Evolutionary conservation across 2,329 filamentous ascomycete species (phyloP), one percentile per base, ranked within the genome.

Genomic region (Beauveria rudraprayagi): DNA sequence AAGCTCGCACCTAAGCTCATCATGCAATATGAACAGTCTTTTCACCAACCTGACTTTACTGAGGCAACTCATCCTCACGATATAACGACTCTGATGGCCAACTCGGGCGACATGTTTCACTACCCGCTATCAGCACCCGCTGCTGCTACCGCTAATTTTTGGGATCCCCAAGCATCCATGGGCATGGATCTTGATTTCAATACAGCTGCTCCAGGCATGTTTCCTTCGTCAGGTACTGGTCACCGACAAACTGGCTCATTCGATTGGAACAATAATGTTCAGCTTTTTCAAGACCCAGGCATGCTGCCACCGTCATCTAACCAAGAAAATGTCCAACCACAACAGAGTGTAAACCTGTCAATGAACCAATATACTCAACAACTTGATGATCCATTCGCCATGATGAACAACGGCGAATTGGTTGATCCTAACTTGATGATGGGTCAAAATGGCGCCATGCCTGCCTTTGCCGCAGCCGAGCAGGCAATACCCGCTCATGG

Each of bases 181-280:
- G 77, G 74, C 26, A 85, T 87, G 81, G 83, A 86, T 61, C 72
- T 87, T 58, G 83, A 86, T 66, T 86, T 86, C 63, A 72, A 75
- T 52, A 70, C 75, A 19, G 71, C 78, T 22, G 74, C 73, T 22
- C 68, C 73, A 22, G 74, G 76, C 58, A 70, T 81, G 40, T 83
- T 83, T 61, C 69, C 70, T 59, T 67, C 69, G 5, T 61, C 68
- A 4, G 66, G 67, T 22, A 61, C 68, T 19, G 69, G 69, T 5
- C 75, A 84, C 46, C 78, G 78, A 47, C 72, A 77, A 30, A 77
- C 79, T 63, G 79, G 75, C 47, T 81, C 83, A 0, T 76, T 83
- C 58, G 83, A 86, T 69, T 86, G 84, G 84, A 78, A 77, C 53
- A 78, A 77, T 64, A 75, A 78, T 22, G 78, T 79, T 61, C 81